Base-by-base conservation (phyloP, 2,329 filamentous ascomycete species). In the Didymella sp. region DNA sequence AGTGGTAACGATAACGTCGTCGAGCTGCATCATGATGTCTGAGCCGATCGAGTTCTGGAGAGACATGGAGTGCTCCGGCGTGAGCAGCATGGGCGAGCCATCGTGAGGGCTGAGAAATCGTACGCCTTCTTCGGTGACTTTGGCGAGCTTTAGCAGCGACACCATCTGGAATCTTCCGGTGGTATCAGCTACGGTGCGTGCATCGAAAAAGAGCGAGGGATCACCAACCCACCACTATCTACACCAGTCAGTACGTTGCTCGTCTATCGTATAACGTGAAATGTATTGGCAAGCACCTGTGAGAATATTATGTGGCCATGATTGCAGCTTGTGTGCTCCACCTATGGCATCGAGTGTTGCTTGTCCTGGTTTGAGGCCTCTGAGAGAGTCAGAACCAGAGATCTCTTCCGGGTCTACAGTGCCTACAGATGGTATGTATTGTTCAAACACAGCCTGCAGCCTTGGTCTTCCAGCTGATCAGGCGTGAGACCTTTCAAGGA, bases 1-100 rank as follows among this genome's bases (percentile, higher is more conserved):
- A 0, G 95, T 99, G 0, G 95, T 98, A 27, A 92, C 94, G 48
- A 99, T 89, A 13, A 99, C 96, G 76, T 99, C 96, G 81, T 99
- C 95, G 4, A 99, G 87, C 78, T 99, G 96, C 96, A 99, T 99
- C 65, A 98, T 97, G 68, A 99, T 98, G 78, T 99, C 95, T 9
- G 56, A 59, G 62, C 95, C 95, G 70, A 99, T 99, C 51, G 89
- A 94, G 77, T 99, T 98, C 75, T 99, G 95, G 3, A 99, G 84
- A 11, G 88, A 89, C 68, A 99, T 97, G 0, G 95, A 98, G 79
- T 98, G 94, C 76, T 99, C 96, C 0, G 95, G 95, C 0, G 95
- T 99, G 43, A 99, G 87, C 11, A 99, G 87, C 95, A 99, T 98
- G 7, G 94, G 94, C 2, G 87, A 88, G 30, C 93, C 92, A 80